Conservation (phyloP, 441 rosid genomes). For the Jatropha multifida region DNA sequence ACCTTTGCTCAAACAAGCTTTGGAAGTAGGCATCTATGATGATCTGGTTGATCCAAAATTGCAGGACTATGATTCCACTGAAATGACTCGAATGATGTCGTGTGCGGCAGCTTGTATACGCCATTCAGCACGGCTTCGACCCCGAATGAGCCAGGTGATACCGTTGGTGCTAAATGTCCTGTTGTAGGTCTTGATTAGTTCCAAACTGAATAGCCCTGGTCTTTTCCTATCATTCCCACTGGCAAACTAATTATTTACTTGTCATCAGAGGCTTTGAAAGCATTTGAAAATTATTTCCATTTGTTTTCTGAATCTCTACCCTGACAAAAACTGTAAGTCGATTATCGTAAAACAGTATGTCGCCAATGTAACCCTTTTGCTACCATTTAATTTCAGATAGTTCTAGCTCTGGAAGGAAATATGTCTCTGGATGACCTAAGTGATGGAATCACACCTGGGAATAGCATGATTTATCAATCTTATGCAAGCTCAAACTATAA, state of each 20-base stretch:
- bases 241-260: neutral
- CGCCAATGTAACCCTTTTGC: constrained; percentile 3
- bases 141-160: constrained; percentile 87
- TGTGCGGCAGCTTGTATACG: constrained; percentile 94
- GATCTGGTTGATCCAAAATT: constrained; percentile 62
- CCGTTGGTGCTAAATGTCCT: too few relatives aligned
- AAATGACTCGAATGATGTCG: constrained; percentile 82
- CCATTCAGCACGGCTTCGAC: constrained; percentile 77
- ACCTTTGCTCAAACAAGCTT: constrained; percentile 69
- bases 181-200: too few relatives aligned
- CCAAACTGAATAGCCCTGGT: neutral
- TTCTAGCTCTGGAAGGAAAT: constrained; percentile 80
- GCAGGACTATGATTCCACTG: constrained; percentile 54
- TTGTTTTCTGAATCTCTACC: neutral
- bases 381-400: constrained; percentile 49
- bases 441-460: constrained; percentile 79
- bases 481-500: constrained; percentile 70
- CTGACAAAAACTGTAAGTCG: neutral
- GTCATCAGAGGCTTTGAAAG: neutral
- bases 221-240: neutral
- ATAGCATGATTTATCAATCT: constrained; percentile 52
- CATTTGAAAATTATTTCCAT: neutral
- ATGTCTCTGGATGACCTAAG: constrained; percentile 60
- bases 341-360: neutral
- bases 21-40: constrained; percentile 61